Conservation (phyloP, 2,329 filamentous ascomycete genomes). For the Zasmidium angulare region DNA sequence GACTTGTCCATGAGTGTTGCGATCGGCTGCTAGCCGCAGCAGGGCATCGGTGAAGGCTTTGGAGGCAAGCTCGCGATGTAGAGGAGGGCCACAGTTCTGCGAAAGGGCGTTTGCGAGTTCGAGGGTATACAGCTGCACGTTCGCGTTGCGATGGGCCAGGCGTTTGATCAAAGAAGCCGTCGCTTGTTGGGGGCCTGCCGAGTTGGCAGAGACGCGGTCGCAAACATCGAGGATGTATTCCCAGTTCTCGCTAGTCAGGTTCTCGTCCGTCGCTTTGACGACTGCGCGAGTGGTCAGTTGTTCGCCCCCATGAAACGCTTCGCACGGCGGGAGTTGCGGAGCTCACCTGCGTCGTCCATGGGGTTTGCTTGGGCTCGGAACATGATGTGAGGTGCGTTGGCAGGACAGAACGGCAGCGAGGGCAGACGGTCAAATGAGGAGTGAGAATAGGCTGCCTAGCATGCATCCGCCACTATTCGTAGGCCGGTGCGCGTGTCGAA, state of each 20-base stretch:
- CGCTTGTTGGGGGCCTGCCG: constrained; percentile 46
- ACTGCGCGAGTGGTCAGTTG: constrained; percentile 2
- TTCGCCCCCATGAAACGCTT: background rate
- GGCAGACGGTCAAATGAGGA: background rate
- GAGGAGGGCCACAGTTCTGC: constrained; percentile 82
- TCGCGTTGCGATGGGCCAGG: constrained; percentile 88
- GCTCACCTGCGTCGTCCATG: constrained; percentile 12
- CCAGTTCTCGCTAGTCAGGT: constrained; percentile 82
- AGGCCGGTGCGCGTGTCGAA: background rate
- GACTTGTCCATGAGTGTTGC: constrained; percentile 92
- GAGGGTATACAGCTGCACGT: constrained; percentile 92
- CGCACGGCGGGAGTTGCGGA: background rate
- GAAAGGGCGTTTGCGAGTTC: constrained; percentile 90
- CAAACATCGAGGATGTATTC: constrained; percentile 61
- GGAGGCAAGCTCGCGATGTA: constrained; percentile 87
- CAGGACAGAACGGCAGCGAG: constrained; percentile 2
- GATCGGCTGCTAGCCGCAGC: constrained; percentile 84
- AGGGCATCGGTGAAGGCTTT: constrained; percentile 93
- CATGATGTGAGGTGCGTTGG: constrained; percentile 12
- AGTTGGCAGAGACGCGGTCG: constrained; percentile 37
- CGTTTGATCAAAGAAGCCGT: constrained; percentile 89
- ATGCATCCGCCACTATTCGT: background rate
- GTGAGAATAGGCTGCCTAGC: background rate
- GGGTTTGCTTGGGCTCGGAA: constrained; percentile 11
- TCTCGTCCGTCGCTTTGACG: constrained; percentile 92